These are phyloP conservation scores for Paramecium octaurelia DNA, from an alignment of 73 alveolate species.

Conservation along the genomic window DNA sequence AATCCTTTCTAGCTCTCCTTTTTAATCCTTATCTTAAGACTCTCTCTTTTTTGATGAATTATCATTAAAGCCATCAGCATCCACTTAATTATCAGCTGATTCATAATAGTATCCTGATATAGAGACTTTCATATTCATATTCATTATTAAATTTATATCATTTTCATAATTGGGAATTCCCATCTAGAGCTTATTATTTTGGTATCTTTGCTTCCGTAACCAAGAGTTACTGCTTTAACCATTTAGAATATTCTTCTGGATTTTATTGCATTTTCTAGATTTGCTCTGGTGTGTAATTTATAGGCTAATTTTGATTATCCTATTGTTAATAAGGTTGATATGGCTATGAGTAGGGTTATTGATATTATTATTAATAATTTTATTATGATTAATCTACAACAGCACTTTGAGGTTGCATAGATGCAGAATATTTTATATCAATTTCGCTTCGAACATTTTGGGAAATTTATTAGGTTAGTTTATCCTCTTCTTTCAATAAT, in stretches of 20 bases:
- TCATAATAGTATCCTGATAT: conserved; percentile 17
- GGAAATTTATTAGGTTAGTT: not conserved
- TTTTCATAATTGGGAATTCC: not conserved
- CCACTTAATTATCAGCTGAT: not conserved
- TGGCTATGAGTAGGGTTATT: not conserved
- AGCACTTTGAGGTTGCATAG: not conserved
- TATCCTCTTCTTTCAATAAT: not conserved
- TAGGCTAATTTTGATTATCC: not conserved
- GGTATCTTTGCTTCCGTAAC: not conserved
- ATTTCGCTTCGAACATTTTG: not conserved
- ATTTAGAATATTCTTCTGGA: not conserved
- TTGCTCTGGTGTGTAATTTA: not conserved
- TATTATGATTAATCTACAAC: not conserved
- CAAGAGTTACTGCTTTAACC: not conserved
- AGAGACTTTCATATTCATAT: not conserved
- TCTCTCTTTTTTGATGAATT: conserved; percentile 2
- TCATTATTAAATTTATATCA: not conserved
- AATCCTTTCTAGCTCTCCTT: conserved; percentile 7
- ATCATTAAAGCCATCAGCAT: conserved; percentile 35
- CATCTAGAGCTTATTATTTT: not conserved
- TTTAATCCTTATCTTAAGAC: not conserved
- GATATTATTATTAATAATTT: not conserved
- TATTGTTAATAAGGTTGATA: not conserved
- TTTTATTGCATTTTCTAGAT: not conserved
- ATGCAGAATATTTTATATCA: not conserved